These are phyloP conservation scores for Brassica carinata DNA, from an alignment of 345 rosid species.

Conservation along the genomic window DNA sequence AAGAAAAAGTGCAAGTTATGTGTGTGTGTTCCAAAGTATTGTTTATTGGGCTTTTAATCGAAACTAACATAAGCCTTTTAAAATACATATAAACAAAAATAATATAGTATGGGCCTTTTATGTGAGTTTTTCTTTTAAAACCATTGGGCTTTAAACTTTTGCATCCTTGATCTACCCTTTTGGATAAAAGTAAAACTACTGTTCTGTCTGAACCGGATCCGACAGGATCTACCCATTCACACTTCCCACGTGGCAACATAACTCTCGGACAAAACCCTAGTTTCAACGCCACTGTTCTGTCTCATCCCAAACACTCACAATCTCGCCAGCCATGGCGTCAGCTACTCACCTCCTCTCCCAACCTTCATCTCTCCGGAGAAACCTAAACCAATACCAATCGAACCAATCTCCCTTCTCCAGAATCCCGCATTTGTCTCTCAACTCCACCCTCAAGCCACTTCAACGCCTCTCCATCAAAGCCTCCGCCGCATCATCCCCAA, in stretches of 20 bases:
- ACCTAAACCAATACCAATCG: slow-evolving; percentile 38
- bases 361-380: slow-evolving; percentile 46
- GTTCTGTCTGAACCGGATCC: not conserved
- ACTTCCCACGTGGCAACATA: not conserved
- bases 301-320: not conserved
- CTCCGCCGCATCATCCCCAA: slow-evolving; percentile 52
- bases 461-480: slow-evolving; percentile 55
- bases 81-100: not conserved
- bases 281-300: not conserved
- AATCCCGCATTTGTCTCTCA: slow-evolving; percentile 44
- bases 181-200: no score
- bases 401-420: slow-evolving; percentile 48
- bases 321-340: slow-evolving; percentile 33
- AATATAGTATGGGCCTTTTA: not conserved
- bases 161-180: not conserved
- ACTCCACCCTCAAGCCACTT: slow-evolving; percentile 30
- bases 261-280: not conserved
- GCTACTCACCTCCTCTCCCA: slow-evolving; percentile 34
- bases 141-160: not conserved
- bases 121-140: not conserved
- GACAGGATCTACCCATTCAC: no score
- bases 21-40: no score
- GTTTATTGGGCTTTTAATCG: no score
- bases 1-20: no score
- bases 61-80: no score